Conservation (phyloP, 257 asterid genomes). For the Solanum piurae region DNA sequence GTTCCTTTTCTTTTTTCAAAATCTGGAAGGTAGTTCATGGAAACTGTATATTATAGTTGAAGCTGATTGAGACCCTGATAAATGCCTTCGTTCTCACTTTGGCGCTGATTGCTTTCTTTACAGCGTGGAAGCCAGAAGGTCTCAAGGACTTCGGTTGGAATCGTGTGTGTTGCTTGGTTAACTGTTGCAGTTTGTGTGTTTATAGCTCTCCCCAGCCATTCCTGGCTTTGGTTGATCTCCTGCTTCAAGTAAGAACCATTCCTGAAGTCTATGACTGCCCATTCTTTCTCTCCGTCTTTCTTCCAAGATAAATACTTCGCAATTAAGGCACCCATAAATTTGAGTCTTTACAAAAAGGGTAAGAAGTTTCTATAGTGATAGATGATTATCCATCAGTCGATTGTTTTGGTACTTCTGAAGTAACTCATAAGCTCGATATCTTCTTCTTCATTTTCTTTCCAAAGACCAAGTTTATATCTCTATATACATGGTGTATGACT, state of each 20-base stretch:
- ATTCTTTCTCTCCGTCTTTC: neutral
- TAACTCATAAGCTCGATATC: neutral
- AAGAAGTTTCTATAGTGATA: neutral
- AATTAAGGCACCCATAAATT: neutral
- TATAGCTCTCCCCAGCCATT: slow-evolving; percentile 59
- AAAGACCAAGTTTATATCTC: neutral
- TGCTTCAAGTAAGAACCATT: slow-evolving; percentile 70
- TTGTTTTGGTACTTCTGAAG: neutral
- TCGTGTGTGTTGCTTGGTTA: slow-evolving; percentile 55
- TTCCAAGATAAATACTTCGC: neutral
- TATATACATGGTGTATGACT: neutral
- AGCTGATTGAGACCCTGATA: neutral
- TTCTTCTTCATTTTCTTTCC: neutral
- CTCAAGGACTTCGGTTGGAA: slow-evolving; percentile 35
- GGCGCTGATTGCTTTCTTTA: neutral
- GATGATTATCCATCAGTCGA: neutral
- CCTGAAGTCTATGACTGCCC: neutral
- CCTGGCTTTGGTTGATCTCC: slow-evolving; percentile 89
- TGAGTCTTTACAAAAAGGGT: neutral
- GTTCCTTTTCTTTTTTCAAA: neutral
- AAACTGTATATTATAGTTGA: neutral
- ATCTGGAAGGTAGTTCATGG: neutral
- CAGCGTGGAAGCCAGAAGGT: slow-evolving; percentile 89
- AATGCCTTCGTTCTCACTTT: neutral
- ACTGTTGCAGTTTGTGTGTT: slow-evolving; percentile 58